Conservation (phyloP, 495 filamentous ascomycete species). For the Sordaria brevicollis region DNA sequence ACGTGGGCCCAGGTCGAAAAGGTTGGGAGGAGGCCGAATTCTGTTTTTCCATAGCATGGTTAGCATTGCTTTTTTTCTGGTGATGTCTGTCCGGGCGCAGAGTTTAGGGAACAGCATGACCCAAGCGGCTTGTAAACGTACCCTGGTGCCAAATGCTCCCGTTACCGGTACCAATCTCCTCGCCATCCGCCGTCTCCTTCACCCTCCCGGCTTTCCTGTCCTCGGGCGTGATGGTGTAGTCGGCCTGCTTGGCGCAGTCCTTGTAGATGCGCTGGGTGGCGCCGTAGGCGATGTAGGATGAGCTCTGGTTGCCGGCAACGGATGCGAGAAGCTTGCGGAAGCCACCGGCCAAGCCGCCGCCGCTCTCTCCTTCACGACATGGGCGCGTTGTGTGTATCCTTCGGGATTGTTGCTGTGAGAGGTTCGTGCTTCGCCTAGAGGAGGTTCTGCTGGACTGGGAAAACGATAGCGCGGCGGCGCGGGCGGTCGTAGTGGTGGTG, state of each 20-base stretch:
- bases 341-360: background rate
- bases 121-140: conserved; percentile 26
- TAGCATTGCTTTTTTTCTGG: background rate
- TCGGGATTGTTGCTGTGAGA: background rate
- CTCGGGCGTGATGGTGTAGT: conserved; percentile 57
- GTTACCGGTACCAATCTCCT: conserved; percentile 64
- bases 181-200: conserved; percentile 56
- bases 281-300: conserved; percentile 29
- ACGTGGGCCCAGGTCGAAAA: conserved; percentile 95
- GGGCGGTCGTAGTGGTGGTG: too few species aligned
- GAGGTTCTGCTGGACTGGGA: background rate
- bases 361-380: background rate
- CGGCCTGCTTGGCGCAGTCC: conserved; percentile 63
- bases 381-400: conserved; percentile 1
- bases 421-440: background rate
- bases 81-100: background rate
- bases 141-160: conserved; percentile 79
- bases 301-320: background rate
- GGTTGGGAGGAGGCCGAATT: conserved; percentile 60
- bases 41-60: too few species aligned
- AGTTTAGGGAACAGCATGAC: conserved; percentile 9
- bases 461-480: background rate
- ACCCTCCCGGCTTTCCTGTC: conserved; percentile 45
- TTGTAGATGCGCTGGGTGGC: conserved; percentile 71
- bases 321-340: background rate